These are phyloP conservation scores for Skeletonema costatum DNA, from an alignment of 108 stramenopile species.

Conservation along the genomic window DNA sequence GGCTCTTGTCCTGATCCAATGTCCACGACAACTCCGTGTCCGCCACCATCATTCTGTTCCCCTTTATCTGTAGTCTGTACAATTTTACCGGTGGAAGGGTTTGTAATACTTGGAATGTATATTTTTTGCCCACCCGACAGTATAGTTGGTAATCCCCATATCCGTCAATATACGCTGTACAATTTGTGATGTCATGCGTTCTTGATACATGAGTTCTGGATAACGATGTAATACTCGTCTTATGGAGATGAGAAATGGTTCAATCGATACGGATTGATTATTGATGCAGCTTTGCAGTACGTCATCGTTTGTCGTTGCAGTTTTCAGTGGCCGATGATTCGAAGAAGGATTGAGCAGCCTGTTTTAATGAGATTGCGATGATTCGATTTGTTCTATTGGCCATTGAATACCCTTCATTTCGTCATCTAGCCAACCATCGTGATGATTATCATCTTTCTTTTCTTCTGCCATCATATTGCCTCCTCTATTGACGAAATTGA, in stretches of 20 bases:
- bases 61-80: neutral
- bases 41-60: conserved; percentile 50
- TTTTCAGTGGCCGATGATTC: neutral
- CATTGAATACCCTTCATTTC: conserved; percentile 29
- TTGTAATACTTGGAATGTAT: conserved; percentile 47
- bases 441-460: neutral
- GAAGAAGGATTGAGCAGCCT: conserved; percentile 30
- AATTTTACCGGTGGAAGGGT: conserved; percentile 17
- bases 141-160: conserved; percentile 54
- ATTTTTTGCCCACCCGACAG: conserved; percentile 79
- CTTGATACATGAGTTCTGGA: conserved; percentile 85
- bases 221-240: conserved; percentile 71
- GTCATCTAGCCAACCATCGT: conserved; percentile 14
- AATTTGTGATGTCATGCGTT: conserved; percentile 62
- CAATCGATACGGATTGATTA: conserved; percentile 16
- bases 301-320: neutral
- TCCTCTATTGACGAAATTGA: neutral
- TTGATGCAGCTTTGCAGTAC: conserved; percentile 42
- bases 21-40: conserved; percentile 80
- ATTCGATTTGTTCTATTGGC: neutral
- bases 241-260: conserved; percentile 57
- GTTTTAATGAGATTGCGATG: neutral
- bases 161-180: conserved; percentile 59
- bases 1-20: conserved; percentile 80
- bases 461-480: neutral